Conservation (phyloP, 140 eudicot species). For the Flaveria floridana region DNA sequence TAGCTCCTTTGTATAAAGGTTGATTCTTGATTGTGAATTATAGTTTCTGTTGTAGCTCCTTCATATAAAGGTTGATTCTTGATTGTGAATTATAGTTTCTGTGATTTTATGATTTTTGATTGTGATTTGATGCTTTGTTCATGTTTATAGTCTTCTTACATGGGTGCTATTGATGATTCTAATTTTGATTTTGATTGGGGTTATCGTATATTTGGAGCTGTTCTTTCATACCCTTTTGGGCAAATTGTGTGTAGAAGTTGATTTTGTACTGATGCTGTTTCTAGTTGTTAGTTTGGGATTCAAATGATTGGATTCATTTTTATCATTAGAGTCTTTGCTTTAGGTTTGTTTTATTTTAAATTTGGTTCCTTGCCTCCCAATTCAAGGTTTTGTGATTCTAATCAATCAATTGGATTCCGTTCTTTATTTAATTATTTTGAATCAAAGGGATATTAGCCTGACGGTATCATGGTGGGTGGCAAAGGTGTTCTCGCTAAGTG, state of each 20-base stretch:
- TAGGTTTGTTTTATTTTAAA: too few relatives aligned
- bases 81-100: constrained; percentile 13
- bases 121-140: too few relatives aligned
- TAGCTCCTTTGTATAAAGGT: neutral
- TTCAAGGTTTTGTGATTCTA: neutral
- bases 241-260: constrained; percentile 18
- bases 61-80: constrained; percentile 4
- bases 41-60: neutral
- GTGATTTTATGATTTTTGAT: neutral
- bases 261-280: constrained; percentile 7
- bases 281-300: too few relatives aligned
- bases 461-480: too few relatives aligned
- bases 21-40: constrained; percentile 16
- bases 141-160: neutral
- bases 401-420: neutral
- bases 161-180: constrained; percentile 22
- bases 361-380: neutral
- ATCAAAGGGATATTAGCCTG: too few relatives aligned
- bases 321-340: neutral
- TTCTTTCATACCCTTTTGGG: constrained; percentile 9
- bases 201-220: neutral
- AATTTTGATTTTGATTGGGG: constrained; percentile 7
- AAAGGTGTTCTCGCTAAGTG: too few relatives aligned
- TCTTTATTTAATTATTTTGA: neutral
- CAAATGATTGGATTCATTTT: neutral